phyloP scores from a whole-genome alignment of 805 yeast genomes.

The Starmerella cellae region DNA sequence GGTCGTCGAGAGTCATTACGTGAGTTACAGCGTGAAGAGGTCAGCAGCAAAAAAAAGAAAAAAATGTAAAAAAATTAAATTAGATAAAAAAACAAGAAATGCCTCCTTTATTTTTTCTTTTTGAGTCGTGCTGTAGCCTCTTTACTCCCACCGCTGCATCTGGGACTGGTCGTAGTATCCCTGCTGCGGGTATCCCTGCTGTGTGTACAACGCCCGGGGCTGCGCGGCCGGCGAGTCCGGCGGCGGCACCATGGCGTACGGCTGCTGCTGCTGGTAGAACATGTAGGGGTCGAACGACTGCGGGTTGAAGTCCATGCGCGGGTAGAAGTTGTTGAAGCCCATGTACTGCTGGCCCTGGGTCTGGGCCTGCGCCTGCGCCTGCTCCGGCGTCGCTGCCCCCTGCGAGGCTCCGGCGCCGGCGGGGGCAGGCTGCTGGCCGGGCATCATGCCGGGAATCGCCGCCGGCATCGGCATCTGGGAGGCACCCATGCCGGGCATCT shows the following conservation, averaged over 20 bases:
- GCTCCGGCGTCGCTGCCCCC: neutral
- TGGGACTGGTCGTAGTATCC: constrained; percentile 12
- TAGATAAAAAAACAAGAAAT: neutral
- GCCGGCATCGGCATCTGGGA: constrained; percentile 2
- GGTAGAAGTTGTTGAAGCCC: constrained; percentile 1
- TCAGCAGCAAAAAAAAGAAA: neutral
- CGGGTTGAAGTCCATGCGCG: constrained; percentile 1
- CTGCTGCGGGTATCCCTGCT: constrained; percentile 9
- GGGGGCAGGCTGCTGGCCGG: neutral
- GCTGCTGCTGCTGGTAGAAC: neutral
- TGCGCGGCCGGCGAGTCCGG: constrained; percentile 14
- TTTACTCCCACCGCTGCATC: constrained; percentile 3
- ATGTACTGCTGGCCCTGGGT: neutral
- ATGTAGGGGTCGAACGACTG: neutral
- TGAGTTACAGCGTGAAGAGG: no score
- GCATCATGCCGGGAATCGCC: neutral
- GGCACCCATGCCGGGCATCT: constrained; percentile 6
- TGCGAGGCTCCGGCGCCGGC: no score
- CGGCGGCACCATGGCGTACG: constrained; percentile 1
- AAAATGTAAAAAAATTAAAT: neutral
- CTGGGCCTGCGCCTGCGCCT: constrained; percentile 2
- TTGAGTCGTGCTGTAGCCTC: constrained; percentile 7
- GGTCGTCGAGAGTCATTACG: no score
- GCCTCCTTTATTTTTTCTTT: neutral
- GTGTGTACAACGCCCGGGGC: constrained; percentile 3